Base-by-base conservation (phyloP, 2,329 filamentous ascomycete genomes). In the Aspergillus quadricinctus region DNA sequence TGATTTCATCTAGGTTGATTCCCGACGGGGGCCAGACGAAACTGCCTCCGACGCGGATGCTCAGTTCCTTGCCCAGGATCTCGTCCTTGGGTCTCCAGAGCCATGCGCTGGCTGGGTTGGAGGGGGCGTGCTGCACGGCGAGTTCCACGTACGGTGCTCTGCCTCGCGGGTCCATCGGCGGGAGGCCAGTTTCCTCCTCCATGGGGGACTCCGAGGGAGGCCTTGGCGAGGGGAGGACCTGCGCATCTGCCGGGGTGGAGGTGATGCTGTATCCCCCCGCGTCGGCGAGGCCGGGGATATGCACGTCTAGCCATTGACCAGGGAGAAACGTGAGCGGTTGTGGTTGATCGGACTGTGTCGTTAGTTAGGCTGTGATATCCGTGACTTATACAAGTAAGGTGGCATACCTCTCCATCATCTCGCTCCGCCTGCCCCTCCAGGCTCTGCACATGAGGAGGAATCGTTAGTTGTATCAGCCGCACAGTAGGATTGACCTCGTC, bases 241-340 rank as follows among this genome's bases (percentile, higher is more conserved):
- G 58, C 3, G 83, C 81, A 54, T 80, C 75, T 45, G 80, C 81
- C 0, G 90, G 90, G 0, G 88, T 77, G 1, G 89, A 94, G 6
- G 90, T 93, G 61, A 96, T 88, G 45, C 91, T 96, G 78, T 96
- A 96, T 56, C 92, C 92, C 35, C 92, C 92, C 3, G 90, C 86
- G 69, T 88, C 85, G 46, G 81, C 66, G 48, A 90, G 75, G 40
- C 77, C 78, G 1, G 92, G 90, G 53, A 91, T 82, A 70, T 88
- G 87, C 6, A 91, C 86, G 70, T 96, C 92, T 55, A 96, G 81
- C 90, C 91, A 96, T 78, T 96, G 92, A 53, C 92, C 92, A 4
- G 92, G 85, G 5, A 86, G 80, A 74, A 94, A 95, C 81, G 89
- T 72, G 46, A 74, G 68, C 57, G 66, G 59, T 55, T 70, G 67